Base-by-base conservation (phyloP, 1,284 basidiomycete genomes). In the Termitomyces sp. region DNA sequence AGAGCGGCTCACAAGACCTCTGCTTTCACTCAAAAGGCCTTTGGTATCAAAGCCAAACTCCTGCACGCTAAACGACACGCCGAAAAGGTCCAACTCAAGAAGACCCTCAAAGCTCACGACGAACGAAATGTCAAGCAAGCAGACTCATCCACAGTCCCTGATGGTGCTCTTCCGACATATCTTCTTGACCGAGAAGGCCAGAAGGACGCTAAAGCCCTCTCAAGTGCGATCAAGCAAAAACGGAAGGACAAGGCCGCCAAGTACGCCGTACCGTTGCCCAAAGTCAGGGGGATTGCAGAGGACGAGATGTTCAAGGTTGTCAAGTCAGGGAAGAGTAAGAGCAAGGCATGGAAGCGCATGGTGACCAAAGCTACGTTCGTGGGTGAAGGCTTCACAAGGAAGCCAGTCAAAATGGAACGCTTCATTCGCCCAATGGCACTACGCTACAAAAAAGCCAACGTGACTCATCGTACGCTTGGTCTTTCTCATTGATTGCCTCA, bases 221-320 rank as follows among this genome's bases (percentile, higher is more conserved):
- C 91, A n/a, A 88, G 87, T 37, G 97, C 97, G 11, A 89, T 99
- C 78, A 99, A 99, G 75, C 94, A 99, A 74, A 92, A 95, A 69
- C 84, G 97, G 66, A 99, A 99, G 72, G 97, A 99, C 76, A 97
- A 97, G 76, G 97, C 96, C 1, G 97, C 96, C 24, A 96, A 97
- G 71, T 99, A 93, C 74, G 86, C 93, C 24, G 97, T 99, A 1
- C 97, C 96, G 3, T 68, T 99, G 57, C 96, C 97, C 46, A 97
- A 96, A 72, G 97, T 99, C 49, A 79, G 96, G 52, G 97, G 97
- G 42, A 98, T 99, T 62, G 95, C 96, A 16, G 97, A 99, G 71
- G 97, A 99, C 66, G 97, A 99, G 78, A 97, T 96, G 84, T 99
- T 99, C 82, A 98, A 97, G 79, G 97, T 99, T 33, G 81, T 99